These are phyloP conservation scores for Aspergillus nidulans DNA, from an alignment of 495 filamentous ascomycete genomes.

Conservation along the genomic window DNA sequence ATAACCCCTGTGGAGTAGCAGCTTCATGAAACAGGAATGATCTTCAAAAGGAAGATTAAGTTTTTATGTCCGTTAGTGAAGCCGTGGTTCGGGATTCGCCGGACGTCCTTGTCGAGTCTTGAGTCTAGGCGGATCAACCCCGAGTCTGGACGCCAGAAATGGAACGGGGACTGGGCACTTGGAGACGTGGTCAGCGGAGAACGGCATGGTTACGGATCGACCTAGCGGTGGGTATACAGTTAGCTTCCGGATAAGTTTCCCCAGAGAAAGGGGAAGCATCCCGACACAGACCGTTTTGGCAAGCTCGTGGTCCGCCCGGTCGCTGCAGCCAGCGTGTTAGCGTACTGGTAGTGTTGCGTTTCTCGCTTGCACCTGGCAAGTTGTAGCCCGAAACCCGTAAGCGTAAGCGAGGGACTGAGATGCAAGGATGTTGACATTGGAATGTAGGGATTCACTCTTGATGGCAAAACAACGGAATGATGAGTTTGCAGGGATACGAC, in stretches of 20 bases:
- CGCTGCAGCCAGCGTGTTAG: not conserved
- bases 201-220: not conserved
- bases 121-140: not conserved
- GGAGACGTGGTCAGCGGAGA: not conserved
- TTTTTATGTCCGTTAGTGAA: not conserved
- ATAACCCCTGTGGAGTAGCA: not conserved
- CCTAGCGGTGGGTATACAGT: not conserved
- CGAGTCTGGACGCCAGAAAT: not conserved
- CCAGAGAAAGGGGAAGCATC: not conserved
- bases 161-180: not conserved
- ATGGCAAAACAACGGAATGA: not conserved
- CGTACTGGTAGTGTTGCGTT: not conserved
- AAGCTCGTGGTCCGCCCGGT: not conserved
- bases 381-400: not conserved
- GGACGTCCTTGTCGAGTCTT: not conserved
- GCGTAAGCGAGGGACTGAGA: not conserved
- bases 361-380: not conserved
- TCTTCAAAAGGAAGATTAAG: not conserved
- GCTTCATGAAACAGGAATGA: not conserved
- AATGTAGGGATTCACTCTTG: too few species aligned
- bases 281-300: not conserved
- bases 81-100: not conserved
- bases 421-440: not conserved
- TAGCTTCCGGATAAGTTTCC: conserved; percentile 8
- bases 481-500: not conserved